Conservation (phyloP, 2,329 filamentous ascomycete species). For the Phaeosphaeriaceae sp. region DNA sequence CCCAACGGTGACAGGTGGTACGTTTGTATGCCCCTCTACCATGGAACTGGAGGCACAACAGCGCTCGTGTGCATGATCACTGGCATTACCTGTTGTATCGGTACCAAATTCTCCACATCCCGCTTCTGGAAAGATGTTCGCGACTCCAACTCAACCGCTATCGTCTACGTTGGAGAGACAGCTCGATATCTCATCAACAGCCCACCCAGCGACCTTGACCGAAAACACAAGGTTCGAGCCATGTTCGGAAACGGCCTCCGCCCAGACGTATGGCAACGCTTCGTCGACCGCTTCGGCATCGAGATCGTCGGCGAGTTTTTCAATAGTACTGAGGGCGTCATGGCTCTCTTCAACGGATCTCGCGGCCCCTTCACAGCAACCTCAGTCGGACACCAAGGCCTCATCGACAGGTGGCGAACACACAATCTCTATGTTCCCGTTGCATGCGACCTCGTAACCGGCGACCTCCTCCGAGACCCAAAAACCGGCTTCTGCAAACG, state of each 20-base stretch:
- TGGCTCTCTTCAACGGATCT: slow-evolving; percentile 66
- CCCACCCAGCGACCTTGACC: slow-evolving; percentile 67
- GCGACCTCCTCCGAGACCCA: slow-evolving; percentile 69
- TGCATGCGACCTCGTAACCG: slow-evolving; percentile 70
- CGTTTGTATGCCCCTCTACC: slow-evolving; percentile 78
- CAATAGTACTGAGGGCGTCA: slow-evolving; percentile 76
- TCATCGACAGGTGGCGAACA: slow-evolving; percentile 61
- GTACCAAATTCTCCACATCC: slow-evolving; percentile 70
- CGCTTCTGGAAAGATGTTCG: slow-evolving; percentile 76
- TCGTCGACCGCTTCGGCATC: slow-evolving; percentile 68
- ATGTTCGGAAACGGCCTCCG: slow-evolving; percentile 73
- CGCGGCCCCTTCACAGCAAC: slow-evolving; percentile 66
- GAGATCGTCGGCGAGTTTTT: slow-evolving; percentile 74
- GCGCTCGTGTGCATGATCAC: slow-evolving; percentile 62
- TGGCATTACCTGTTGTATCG: slow-evolving; percentile 66
- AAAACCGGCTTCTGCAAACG: slow-evolving; percentile 71
- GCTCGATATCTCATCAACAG: slow-evolving; percentile 74
- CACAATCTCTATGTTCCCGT: slow-evolving; percentile 69
- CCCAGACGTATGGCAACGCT: slow-evolving; percentile 71
- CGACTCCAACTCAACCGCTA: slow-evolving; percentile 70
- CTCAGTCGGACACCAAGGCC: slow-evolving; percentile 74
- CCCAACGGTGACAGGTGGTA: slow-evolving; percentile 68
- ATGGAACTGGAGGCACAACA: slow-evolving; percentile 72
- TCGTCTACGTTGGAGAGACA: slow-evolving; percentile 81
- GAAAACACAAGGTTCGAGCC: slow-evolving; percentile 62